Base-by-base conservation (phyloP, 768 basidiomycete genomes). In the Russula sp. region DNA sequence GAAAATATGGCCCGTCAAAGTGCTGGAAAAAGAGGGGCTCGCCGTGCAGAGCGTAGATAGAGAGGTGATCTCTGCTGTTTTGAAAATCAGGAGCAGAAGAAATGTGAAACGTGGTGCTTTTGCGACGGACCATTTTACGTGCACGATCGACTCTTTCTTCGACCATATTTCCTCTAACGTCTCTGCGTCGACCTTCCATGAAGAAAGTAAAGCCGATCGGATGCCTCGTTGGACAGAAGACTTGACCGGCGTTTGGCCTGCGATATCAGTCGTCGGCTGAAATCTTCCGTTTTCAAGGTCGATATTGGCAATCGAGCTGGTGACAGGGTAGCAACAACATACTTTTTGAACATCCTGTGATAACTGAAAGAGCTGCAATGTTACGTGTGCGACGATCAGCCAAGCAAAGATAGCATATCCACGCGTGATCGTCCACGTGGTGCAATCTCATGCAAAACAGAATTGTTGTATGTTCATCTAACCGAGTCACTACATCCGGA, bases 11-110 rank as follows among this genome's bases (percentile, higher is more conserved):
- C 1, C 92, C 95, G 74, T 99, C 95, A 71, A 91, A 94, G 72
- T 97, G 93, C 72, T 99, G 94, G 79, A 97, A 93, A 73, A 96
- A 88, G 54, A 98, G 72, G 5, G 96, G 95, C 70, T 90, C 88
- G 50, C 86, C 81, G 66, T 92, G 83, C 41, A 98, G 78, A 1
- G 93, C 88, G 74, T 90, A 97, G 71, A 99, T 88, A 45, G 94
- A 93, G 67, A 98, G 81, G 72, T 97, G 92, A 63, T 98, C 96
- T 85, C 87, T 90, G 77, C 96, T 98, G n/a, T 16, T 43, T n/a
- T 0, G 11, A 29, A 29, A 29, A 29, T 46, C 45, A 1, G 13
- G 35, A 73, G 65, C 51, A 52, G 25, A 41, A 16, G 34, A 43
- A 59, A 50, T 38, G 35, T 16, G 25, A 47, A 47, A 54, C 51